Evolutionary conservation across 78 protist species (phyloP), one percentile per base, ranked within the genome.

Genomic region (Dictyostelium brefeldianum): DNA sequence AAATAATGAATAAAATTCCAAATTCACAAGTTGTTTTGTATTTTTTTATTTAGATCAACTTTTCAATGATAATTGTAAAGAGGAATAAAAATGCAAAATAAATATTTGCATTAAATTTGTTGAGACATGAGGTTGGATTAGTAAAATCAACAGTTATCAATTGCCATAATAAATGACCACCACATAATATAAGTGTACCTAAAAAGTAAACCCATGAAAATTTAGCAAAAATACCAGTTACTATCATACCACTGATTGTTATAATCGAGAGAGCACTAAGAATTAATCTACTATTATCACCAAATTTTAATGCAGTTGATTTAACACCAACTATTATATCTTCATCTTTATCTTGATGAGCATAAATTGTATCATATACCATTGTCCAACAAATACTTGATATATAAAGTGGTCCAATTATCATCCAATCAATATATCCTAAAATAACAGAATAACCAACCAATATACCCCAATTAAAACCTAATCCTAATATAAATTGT

Each of bases 401-500:
- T 11, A 65, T 41, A 65, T 96, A 97, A 79, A 97, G 25, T 71
- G 98, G 97, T 20, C 59, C 48, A 8, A 83, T 62, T 10, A 87
- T 77, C 17, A 14, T 15, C 92, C 75, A 85, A 22, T 80, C 83
- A 20, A 69, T 17, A 11, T 12, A 17, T 36, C 98, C 98, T n/a
- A 2, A 18, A 22, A 95, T 94, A 0, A 98, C 98, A 0, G 96
- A 53, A 48, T 54, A 87, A 7, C 98, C 99, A 1, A 96, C 83
- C 11, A 97, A 80, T 31, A 91, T 98, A 14, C 98, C 98, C 98
- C 98, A 98, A 92, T 98, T 98, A 79, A 98, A 95, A 17, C 98
- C 94, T 20, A 96, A 87, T 3, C 99, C 99, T 77, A 98, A 90
- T 4, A 98, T 81, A 54, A 92, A 54, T 94, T 98, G 99, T 27